Conservation (phyloP, 1,284 basidiomycete species). For the Apiotrichum domesticum region DNA sequence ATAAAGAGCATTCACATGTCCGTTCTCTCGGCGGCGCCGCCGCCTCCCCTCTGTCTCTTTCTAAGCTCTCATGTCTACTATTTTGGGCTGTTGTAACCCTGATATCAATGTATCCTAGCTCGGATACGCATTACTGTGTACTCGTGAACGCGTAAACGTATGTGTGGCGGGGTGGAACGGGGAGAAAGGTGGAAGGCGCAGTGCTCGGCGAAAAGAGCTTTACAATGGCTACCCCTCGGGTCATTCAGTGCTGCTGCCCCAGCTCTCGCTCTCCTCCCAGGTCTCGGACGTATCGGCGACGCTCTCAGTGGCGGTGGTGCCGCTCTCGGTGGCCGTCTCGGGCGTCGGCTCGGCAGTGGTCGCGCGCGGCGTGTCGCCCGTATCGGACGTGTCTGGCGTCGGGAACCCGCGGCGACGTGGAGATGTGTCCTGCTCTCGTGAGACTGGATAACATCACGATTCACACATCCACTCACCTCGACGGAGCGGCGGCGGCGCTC, state of each 20-base stretch:
- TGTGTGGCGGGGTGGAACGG: no score
- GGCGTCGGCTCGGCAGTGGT: not conserved
- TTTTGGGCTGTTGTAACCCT: no score
- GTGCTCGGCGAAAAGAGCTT: no score
- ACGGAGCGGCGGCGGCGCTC: not conserved
- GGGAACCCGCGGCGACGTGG: not conserved
- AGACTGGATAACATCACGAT: no score
- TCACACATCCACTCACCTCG: not conserved
- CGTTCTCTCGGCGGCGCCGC: no score
- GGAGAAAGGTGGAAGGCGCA: no score
- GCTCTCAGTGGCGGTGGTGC: conserved; percentile 7
- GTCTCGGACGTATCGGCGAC: conserved; percentile 6
- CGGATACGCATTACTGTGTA: not conserved
- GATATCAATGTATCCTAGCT: not conserved
- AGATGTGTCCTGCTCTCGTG: not conserved
- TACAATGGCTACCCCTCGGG: no score
- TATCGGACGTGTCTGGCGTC: not conserved
- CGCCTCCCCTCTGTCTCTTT: not conserved
- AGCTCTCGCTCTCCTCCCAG: conserved; percentile 12
- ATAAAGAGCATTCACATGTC: no score
- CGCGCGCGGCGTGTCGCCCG: not conserved
- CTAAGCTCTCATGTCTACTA: not conserved
- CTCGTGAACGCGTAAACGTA: no score
- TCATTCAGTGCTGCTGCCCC: conserved; percentile 1
- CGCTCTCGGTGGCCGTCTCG: conserved; percentile 10